Percentiles rank a stretch among this genome's conserved stretches.
These are phyloP conservation scores for Gnomoniopsis smithogilvyi DNA, from an alignment of 2,329 filamentous ascomycete genomes.

Conservation along the genomic window DNA sequence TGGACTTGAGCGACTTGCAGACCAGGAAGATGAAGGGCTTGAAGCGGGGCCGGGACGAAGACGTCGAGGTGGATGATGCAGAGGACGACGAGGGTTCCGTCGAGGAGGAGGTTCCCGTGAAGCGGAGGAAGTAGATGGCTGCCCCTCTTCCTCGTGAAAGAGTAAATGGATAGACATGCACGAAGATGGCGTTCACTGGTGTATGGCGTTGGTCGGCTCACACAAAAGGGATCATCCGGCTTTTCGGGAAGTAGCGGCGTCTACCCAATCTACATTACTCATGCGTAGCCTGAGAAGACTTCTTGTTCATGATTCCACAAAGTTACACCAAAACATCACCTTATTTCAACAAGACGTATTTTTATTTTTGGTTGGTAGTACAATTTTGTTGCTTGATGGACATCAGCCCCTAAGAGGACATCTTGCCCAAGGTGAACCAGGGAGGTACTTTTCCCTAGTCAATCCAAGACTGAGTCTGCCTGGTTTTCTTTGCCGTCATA, in stretches of 20 bases:
- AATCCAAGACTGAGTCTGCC: background rate
- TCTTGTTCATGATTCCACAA: background rate
- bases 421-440: too few relatives aligned
- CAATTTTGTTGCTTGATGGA: too few relatives aligned
- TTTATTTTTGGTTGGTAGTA: too few relatives aligned
- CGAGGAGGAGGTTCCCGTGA: conserved; percentile 35
- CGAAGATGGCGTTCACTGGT: conserved; percentile 12
- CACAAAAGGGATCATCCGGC: background rate
- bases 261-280: background rate
- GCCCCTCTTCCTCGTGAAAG: background rate
- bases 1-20: conserved; percentile 84
- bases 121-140: conserved; percentile 30
- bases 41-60: conserved; percentile 72
- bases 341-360: too few relatives aligned
- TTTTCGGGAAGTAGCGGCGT: background rate
- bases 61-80: conserved; percentile 49
- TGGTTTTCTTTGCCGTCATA: background rate
- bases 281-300: background rate
- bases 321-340: too few relatives aligned
- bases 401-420: too few relatives aligned
- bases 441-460: too few relatives aligned
- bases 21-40: conserved; percentile 99
- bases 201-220: conserved; percentile 14
- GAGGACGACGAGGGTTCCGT: conserved; percentile 40
- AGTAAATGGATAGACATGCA: background rate